phyloP scores from a whole-genome alignment of 345 rosid species.

The Chamaenerion angustifolium region DNA sequence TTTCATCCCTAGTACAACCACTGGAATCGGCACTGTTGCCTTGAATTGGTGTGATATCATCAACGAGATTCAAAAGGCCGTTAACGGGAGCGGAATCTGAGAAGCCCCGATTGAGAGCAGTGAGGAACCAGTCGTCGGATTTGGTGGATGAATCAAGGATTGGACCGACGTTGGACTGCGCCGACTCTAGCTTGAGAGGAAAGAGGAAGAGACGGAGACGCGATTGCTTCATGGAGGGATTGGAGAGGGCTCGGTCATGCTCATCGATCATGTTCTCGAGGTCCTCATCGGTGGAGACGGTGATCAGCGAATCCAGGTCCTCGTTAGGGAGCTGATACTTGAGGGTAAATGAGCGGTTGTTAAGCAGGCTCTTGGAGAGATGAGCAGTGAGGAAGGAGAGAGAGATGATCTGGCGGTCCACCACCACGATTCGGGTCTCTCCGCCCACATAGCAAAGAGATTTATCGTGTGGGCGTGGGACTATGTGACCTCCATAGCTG shows the following conservation, averaged over 20 bases:
- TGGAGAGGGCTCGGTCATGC: slow-evolving; percentile 55
- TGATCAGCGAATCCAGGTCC: slow-evolving; percentile 84
- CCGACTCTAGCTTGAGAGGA: slow-evolving; percentile 50
- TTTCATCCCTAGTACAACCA: slow-evolving; percentile 8
- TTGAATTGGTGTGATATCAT: slow-evolving; percentile 12
- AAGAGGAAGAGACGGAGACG: slow-evolving; percentile 80
- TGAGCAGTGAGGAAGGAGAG: slow-evolving; percentile 44
- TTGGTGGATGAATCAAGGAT: slow-evolving; percentile 47
- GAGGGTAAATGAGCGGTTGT: slow-evolving; percentile 54
- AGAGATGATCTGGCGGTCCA: slow-evolving; percentile 47
- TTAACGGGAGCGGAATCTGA: slow-evolving; percentile 66
- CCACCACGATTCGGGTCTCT: slow-evolving; percentile 79
- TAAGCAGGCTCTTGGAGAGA: slow-evolving; percentile 50
- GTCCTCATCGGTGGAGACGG: slow-evolving; percentile 89
- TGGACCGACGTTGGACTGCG: slow-evolving; percentile 58
- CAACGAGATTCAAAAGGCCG: slow-evolving; percentile 68
- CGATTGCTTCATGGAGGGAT: slow-evolving; percentile 30
- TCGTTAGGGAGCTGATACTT: slow-evolving; percentile 92
- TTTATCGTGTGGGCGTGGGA: slow-evolving; percentile 88
- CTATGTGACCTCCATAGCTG: slow-evolving; percentile 81
- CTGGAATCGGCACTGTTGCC: slow-evolving; percentile 4
- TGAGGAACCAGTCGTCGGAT: slow-evolving; percentile 91
- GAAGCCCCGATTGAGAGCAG: slow-evolving; percentile 67
- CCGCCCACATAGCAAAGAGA: slow-evolving; percentile 79
- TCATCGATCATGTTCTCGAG: slow-evolving; percentile 94